Percentiles rank a stretch among this genome's conserved stretches.
Evolutionary conservation across 78 protist genomes (phyloP).

Genomic region (Andalucia godoyi): DNA sequence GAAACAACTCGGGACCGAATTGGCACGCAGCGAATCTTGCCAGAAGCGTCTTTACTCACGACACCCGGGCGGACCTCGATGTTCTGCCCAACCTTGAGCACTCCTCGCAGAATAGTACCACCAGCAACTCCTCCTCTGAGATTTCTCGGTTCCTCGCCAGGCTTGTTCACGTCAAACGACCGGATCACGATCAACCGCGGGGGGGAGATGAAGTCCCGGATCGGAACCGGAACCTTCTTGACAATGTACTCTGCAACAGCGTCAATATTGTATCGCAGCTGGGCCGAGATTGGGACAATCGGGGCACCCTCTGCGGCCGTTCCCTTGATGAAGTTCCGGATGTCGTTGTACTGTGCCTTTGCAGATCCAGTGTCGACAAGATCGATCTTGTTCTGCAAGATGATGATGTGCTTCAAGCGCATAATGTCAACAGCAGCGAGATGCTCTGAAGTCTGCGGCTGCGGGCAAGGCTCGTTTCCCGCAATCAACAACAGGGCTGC

Average conservation of each 20-base stretch:
- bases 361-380: slow-evolving; percentile 77
- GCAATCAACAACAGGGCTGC: slow-evolving; percentile 98
- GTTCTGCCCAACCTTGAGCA: slow-evolving; percentile 62
- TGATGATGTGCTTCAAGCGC: slow-evolving; percentile 89
- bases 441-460: slow-evolving; percentile 99
- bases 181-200: slow-evolving; percentile 97
- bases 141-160: slow-evolving; percentile 86
- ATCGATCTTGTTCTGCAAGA: slow-evolving; percentile 99
- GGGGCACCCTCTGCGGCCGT: slow-evolving; percentile 96
- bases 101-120: slow-evolving; percentile 95
- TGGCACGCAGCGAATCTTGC: slow-evolving; percentile 71
- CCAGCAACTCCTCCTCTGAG: slow-evolving; percentile 99
- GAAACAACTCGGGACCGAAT: slow-evolving; percentile 72
- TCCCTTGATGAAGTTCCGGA: slow-evolving; percentile 73
- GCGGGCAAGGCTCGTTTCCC: slow-evolving; percentile 95
- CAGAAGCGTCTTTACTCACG: slow-evolving; percentile 53
- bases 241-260: slow-evolving; percentile 87
- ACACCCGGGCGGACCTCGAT: slow-evolving; percentile 98
- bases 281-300: slow-evolving; percentile 98
- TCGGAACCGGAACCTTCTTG: slow-evolving; percentile 89
- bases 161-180: slow-evolving; percentile 99
- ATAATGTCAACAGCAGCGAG: slow-evolving; percentile 99
- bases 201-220: slow-evolving; percentile 79
- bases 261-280: slow-evolving; percentile 94
- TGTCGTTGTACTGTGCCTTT: slow-evolving; percentile 70